phyloP scores from a whole-genome alignment of 306 rosid species.

The Begonia masoniana region DNA sequence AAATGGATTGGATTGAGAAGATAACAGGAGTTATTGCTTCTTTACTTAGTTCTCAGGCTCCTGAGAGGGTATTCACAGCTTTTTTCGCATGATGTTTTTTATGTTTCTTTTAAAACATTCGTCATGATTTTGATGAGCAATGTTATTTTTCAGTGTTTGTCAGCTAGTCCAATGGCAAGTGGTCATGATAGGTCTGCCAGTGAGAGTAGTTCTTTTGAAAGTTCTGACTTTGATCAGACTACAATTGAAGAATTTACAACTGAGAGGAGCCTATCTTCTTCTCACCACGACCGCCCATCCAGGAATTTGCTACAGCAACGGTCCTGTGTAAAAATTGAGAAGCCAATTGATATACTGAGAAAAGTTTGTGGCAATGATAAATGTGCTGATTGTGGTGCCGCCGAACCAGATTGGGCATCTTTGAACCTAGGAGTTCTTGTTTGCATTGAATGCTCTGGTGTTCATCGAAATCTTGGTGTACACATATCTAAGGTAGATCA shows the following conservation, averaged over 20 bases:
- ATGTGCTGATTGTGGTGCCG: conserved; percentile 95
- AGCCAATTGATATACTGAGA: conserved; percentile 83
- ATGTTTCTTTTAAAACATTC: conserved; percentile 9
- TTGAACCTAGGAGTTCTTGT: conserved; percentile 97
- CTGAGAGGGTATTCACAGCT: conserved; percentile 67
- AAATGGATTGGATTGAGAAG: conserved; percentile 99
- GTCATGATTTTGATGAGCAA: conserved; percentile 13
- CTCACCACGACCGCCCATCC: conserved; percentile 55
- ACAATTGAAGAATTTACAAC: conserved; percentile 61
- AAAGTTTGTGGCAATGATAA: conserved; percentile 85
- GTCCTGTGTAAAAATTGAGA: conserved; percentile 61
- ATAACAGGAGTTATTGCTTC: conserved; percentile 99
- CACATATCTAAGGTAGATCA: conserved; percentile 84
- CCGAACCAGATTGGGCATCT: conserved; percentile 99
- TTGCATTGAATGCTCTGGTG: conserved; percentile 98
- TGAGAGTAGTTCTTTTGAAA: conserved; percentile 97
- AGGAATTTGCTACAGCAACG: conserved; percentile 74
- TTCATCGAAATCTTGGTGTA: conserved; percentile 98
- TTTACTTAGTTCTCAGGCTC: conserved; percentile 89
- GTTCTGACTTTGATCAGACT: conserved; percentile 90
- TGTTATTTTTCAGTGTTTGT: conserved; percentile 52
- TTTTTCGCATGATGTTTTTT: conserved; percentile 10
- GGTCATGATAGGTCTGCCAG: conserved; percentile 83
- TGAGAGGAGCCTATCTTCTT: conserved; percentile 48
- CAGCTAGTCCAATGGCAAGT: conserved; percentile 94